Percentiles rank a stretch among this genome's conserved stretches.
phyloP scores from a whole-genome alignment of 1,139 yeast genomes.

The Debaryomycetaceae sp. region DNA sequence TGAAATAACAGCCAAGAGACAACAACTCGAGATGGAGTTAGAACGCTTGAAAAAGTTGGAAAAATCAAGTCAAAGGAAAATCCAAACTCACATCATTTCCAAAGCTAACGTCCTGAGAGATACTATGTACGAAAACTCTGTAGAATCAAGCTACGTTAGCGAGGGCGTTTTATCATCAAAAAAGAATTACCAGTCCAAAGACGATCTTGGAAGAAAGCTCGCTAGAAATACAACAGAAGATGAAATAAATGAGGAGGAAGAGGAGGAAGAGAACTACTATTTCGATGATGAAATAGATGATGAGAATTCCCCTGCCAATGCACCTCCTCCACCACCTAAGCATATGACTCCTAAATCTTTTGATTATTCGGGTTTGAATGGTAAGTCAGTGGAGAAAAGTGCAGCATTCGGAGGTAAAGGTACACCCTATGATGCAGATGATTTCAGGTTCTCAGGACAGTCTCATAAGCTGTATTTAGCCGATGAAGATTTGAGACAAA shows the following conservation, averaged over 20 bases:
- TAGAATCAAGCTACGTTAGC: constrained; percentile 32
- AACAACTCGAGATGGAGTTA: constrained; percentile 40
- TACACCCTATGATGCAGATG: constrained; percentile 40
- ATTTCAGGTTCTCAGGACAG: constrained; percentile 30
- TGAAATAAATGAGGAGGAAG: constrained; percentile 19
- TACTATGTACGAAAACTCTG: constrained; percentile 7
- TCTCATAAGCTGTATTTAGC: constrained; percentile 15
- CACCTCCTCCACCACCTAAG: constrained; percentile 57
- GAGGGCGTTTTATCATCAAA: constrained; percentile 36
- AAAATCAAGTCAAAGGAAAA: constrained; percentile 20
- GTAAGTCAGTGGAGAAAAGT: constrained; percentile 1
- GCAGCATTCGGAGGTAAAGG: no score
- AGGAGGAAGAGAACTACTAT: constrained; percentile 1
- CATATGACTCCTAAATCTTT: constrained; percentile 16
- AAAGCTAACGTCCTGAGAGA: neutral
- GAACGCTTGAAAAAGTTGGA: constrained; percentile 38
- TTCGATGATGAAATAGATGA: constrained; percentile 17
- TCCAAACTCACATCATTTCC: neutral
- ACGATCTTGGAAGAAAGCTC: constrained; percentile 37
- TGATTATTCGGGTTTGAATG: constrained; percentile 2
- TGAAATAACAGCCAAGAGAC: constrained; percentile 32
- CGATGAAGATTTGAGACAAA: constrained; percentile 33
- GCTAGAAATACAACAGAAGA: constrained; percentile 23
- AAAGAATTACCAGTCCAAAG: constrained; percentile 29
- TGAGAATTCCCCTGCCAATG: constrained; percentile 21